Base-by-base conservation (phyloP, 805 yeast species). In the Candida xyloterini region DNA sequence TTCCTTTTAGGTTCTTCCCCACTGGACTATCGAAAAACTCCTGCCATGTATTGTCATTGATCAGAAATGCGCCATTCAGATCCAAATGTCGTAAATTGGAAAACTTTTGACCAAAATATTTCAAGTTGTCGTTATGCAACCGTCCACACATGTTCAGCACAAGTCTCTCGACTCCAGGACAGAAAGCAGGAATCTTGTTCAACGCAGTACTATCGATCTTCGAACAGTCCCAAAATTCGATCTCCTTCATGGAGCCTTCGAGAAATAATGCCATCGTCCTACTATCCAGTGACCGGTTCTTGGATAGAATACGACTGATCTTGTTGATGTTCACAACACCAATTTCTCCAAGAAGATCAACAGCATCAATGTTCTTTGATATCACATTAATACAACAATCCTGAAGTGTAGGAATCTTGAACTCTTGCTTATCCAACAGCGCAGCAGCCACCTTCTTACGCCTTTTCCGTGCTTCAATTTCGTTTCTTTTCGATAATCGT, bases 181-280 rank as follows among this genome's bases (percentile, higher is more conserved):
- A 86, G 57, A 66, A 83, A 0, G 95, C 70, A 0, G 90, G 89
- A 27, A 93, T 77, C 47, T 78, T 71, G 51, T 76, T 74, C 45
- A 81, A 72, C 0, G 93, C 75, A 44, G 76, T 82, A 28, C 73
- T 71, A 16, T 78, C 76, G 13, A 93, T 70, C 34, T 78, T 79
- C 0, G 96, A 88, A 59, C 99, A 93, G 63, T 93, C 99, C 89
- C 95, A 87, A 47, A 93, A 79, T 46, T 84, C 84, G 21, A 93
- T 63, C 3, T 64, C 59, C 40, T 63, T 73, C 34, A 79, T 57
- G 11, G 73, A 69, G 0, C 87, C 73, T 33, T 79, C 78, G 37
- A 93, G 64, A 55, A 93, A 91, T 33, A 93, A 67, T 32, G 79
- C 66, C 57, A 90, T 60, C 0, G 97, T 89, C 13, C 73, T 66